Base-by-base conservation (phyloP, 139 green algal species). In the Chlorella sorokiniana region DNA sequence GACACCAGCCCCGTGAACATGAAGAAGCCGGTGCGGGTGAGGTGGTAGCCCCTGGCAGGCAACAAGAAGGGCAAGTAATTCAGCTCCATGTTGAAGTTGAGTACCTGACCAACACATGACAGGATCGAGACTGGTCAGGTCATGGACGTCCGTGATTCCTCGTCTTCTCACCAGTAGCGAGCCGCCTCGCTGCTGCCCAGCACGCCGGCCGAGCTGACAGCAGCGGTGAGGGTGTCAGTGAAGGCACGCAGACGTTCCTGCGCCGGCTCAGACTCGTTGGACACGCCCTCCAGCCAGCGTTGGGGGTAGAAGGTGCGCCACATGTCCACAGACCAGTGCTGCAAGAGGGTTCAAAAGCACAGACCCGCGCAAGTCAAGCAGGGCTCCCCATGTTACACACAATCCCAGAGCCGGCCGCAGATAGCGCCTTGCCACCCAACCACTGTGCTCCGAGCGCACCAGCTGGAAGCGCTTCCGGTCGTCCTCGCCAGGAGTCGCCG, bases 11-110 rank as follows among this genome's bases (percentile, higher is more conserved):
- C 93, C 86, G 95, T 88, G 2, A 84, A 29, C 8, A 88, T 40
- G 82, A 97, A 96, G 81, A 96, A 96, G 23, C 75, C 69, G 18
- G 76, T 88, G 40, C 94, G 85, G 7, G 81, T 74, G 2, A 92
- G 41, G 78, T 97, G 94, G 80, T 96, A 96, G 4, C 83, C 73
- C 86, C 38, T 78, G 71, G 16, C 48, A 56, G 14, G 11, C 14
- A 56, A 56, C 48, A 56, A 11, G 16, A 56, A 56, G 16, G 16
- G 48, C 48, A 56, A 11, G 16, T 11, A 56, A 56, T n/a, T n/a
- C n/a, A n/a, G n/a, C n/a, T n/a, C n/a, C n/a, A 59, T 59, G 16
- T 59, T 25, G 48, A 59, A 25, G 48, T 59, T 59, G 16, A 25
- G 48, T 16, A 59, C 48, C 11, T 11, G 14, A 59, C 48, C 11